Percentiles rank a stretch among this genome's conserved stretches.
Conservation (phyloP, 2,329 filamentous ascomycete genomes). For the Fusarium oligoseptatum region DNA sequence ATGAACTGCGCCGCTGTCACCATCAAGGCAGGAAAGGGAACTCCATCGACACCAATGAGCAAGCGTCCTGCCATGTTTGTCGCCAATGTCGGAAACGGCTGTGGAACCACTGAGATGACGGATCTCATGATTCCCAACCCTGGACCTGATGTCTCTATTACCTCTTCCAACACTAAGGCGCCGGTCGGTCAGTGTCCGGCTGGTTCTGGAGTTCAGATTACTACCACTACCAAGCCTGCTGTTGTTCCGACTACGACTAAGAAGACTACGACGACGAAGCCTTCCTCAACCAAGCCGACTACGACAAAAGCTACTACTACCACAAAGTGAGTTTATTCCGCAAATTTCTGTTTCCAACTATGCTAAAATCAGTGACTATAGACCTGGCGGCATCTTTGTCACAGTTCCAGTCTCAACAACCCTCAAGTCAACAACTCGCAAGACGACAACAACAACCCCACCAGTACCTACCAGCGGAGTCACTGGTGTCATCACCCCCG, state of each 20-base stretch:
- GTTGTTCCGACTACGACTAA: slow-evolving; percentile 1
- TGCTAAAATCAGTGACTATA: slow-evolving; percentile 1
- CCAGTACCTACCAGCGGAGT: slow-evolving; percentile 25
- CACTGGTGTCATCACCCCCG: slow-evolving; percentile 23
- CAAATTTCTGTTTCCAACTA: neutral
- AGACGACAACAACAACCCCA: slow-evolving; percentile 26
- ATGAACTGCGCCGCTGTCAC: slow-evolving; percentile 84
- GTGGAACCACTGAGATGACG: slow-evolving; percentile 57
- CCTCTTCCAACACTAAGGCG: slow-evolving; percentile 47
- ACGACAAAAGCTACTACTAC: slow-evolving; percentile 11
- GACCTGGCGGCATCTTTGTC: slow-evolving; percentile 26
- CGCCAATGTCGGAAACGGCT: slow-evolving; percentile 70
- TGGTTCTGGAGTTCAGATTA: slow-evolving; percentile 37
- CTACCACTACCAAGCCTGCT: slow-evolving; percentile 19
- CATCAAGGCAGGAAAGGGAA: slow-evolving; percentile 59
- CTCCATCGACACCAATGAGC: slow-evolving; percentile 55
- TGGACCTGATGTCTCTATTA: slow-evolving; percentile 52
- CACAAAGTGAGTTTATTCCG: slow-evolving; percentile 15
- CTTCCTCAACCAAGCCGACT: slow-evolving; percentile 4
- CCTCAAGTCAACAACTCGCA: slow-evolving; percentile 39
- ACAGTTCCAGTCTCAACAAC: slow-evolving; percentile 22
- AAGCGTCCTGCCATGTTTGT: slow-evolving; percentile 76
- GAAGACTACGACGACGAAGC: slow-evolving; percentile 8
- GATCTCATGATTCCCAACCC: slow-evolving; percentile 76
- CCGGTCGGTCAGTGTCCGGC: slow-evolving; percentile 35